Evolutionary conservation across 805 yeast species (phyloP).

Genomic region (Saccharomyces jurei): DNA sequence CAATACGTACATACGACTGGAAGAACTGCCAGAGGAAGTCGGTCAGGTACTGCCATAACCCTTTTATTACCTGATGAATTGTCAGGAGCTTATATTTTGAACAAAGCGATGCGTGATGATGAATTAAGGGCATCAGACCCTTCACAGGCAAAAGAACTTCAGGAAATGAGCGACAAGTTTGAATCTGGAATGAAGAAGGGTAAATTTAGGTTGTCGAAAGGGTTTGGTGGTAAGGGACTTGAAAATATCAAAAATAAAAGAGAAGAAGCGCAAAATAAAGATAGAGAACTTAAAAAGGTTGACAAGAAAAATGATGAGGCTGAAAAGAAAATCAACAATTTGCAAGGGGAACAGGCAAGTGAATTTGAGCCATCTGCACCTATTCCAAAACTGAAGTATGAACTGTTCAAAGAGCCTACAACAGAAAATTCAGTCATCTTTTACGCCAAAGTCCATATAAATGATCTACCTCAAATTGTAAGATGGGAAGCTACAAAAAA

Average conservation of each 20-base stretch:
- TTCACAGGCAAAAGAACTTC: slow-evolving; percentile 32
- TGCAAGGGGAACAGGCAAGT: slow-evolving; percentile 8
- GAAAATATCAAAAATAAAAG: slow-evolving; percentile 57
- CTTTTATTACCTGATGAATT: slow-evolving; percentile 58
- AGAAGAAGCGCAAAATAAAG: slow-evolving; percentile 21
- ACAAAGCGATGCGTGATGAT: slow-evolving; percentile 40
- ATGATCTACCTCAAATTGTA: slow-evolving; percentile 76
- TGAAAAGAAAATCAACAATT: slow-evolving; percentile 4
- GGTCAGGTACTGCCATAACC: slow-evolving; percentile 66
- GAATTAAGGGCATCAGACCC: slow-evolving; percentile 37
- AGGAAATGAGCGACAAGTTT: slow-evolving; percentile 46
- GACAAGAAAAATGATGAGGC: slow-evolving; percentile 1
- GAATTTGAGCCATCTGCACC: slow-evolving; percentile 15
- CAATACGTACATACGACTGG: slow-evolving; percentile 96
- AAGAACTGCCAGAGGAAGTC: slow-evolving; percentile 89
- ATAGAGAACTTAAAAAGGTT: slow-evolving; percentile 10
- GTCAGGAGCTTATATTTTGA: slow-evolving; percentile 53
- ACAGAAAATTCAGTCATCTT: slow-evolving; percentile 49
- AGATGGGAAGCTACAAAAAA: slow-evolving; percentile 72
- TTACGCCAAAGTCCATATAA: slow-evolving; percentile 66
- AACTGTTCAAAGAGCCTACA: slow-evolving; percentile 44
- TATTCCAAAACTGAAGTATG: slow-evolving; percentile 39
- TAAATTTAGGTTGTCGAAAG: slow-evolving; percentile 55
- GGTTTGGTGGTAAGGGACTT: slow-evolving; percentile 91
- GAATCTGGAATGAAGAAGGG: slow-evolving; percentile 57